Base-by-base conservation (phyloP, 441 rosid species). In the Mallotus repandus region DNA sequence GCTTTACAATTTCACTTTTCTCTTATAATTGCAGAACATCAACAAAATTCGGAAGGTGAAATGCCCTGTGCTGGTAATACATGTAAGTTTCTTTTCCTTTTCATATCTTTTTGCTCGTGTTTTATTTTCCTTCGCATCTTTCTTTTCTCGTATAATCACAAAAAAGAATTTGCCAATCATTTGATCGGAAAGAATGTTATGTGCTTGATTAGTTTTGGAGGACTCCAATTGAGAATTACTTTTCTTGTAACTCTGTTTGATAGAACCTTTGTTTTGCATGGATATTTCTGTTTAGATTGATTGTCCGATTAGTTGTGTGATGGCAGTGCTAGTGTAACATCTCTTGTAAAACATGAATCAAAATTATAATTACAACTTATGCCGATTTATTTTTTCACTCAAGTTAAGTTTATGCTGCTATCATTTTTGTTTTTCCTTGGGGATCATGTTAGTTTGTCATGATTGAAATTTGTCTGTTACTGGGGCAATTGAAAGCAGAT, bases 61-160 rank as follows among this genome's bases (percentile, higher is more conserved):
- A 80, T 87, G 93, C 62, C 97, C 98, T 2, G 99, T 88, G 71
- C 92, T 96, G 58, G 99, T 96, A 38, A 93, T 96, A 78, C 99
- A 96, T 70, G 98, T 93, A 85, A 86, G 96, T 77, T 45, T 67
- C 68, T 70, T 55, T 45, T 11, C 6, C 68, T 52, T 13, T 46
- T 62, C 11, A 5, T 9, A 38, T 35, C 13, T 58, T 49, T 50
- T 43, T 65, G 10, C 19, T 43, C 16, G 4, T 73, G 5, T 18
- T 16, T 53, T 16, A 16, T 52, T 65, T 48, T 68, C 11, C 48
- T 29, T 21, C 13, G 41, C 53, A 35, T 67, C 4, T 46, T 25
- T 25, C 1, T 52, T 66, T 22, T 38, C 69, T 48, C 5, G 5
- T 12, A 64, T 45, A 0, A 65, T n/a, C 12, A 38, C 11, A 63